A percentile compares a stretch with the other conserved stretches of the same genome.
Evolutionary conservation across 768 basidiomycete species (phyloP).

Genomic region (Cystofilobasidium capitatum): DNA sequence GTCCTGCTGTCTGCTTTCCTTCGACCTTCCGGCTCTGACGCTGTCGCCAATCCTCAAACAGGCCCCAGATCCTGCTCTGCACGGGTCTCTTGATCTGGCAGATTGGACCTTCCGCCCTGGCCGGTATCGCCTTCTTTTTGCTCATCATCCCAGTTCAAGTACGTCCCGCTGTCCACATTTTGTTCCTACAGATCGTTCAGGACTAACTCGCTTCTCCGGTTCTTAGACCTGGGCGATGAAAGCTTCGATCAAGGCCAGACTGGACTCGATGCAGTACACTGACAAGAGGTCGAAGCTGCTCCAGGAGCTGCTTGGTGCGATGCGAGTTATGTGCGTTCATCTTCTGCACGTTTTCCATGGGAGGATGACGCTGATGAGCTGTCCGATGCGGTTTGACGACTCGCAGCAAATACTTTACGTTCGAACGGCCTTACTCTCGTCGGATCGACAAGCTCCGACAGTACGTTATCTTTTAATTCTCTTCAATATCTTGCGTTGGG

Average conservation of each 20-base stretch:
- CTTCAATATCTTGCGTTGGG: not conserved
- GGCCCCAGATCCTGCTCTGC: constrained; percentile 58
- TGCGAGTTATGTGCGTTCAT: constrained; percentile 76
- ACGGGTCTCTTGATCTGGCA: constrained; percentile 63
- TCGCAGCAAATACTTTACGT: constrained; percentile 14
- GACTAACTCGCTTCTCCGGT: too few species aligned
- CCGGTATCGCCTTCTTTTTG: constrained; percentile 35
- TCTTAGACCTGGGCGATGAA: constrained; percentile 59
- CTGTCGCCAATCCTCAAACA: not conserved
- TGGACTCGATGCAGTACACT: constrained; percentile 38
- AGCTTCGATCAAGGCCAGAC: constrained; percentile 28
- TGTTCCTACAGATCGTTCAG: too few species aligned
- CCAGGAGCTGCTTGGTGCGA: constrained; percentile 78
- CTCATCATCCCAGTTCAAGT: constrained; percentile 50
- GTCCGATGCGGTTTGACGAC: not conserved
- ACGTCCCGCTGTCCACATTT: too few species aligned
- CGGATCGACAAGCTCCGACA: constrained; percentile 60
- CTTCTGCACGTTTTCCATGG: constrained; percentile 42
- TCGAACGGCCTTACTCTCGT: constrained; percentile 54
- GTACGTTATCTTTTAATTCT: constrained; percentile 47
- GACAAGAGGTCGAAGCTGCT: constrained; percentile 81
- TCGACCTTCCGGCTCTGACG: not conserved
- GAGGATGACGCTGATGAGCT: not conserved
- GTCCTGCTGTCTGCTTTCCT: not conserved
- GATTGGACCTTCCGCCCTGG: constrained; percentile 46